Conservation (phyloP, 192 early-diverging fungal species). For the Umbelopsis isabellina region DNA sequence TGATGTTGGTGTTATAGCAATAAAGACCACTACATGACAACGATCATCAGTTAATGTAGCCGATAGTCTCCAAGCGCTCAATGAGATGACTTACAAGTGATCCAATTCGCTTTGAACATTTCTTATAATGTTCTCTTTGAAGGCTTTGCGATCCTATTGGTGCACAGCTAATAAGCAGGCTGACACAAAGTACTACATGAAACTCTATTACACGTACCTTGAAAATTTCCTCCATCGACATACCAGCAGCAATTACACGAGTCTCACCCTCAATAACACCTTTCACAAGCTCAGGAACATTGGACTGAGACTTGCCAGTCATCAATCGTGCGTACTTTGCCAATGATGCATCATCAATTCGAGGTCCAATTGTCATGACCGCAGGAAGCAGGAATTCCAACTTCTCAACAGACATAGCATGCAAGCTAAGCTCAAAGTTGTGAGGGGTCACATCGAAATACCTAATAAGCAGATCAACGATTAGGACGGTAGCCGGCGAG, state of each 20-base stretch:
- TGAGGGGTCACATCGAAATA: slow-evolving; percentile 44
- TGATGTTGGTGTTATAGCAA: slow-evolving; percentile 64
- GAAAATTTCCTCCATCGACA: slow-evolving; percentile 66
- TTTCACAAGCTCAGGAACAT: slow-evolving; percentile 44
- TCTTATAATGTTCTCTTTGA: slow-evolving; percentile 55
- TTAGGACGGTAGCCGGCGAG: background rate
- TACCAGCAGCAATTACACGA: slow-evolving; percentile 53
- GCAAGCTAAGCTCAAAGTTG: slow-evolving; percentile 48
- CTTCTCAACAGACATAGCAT: slow-evolving; percentile 56
- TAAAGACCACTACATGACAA: slow-evolving; percentile 37
- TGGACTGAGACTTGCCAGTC: slow-evolving; percentile 22
- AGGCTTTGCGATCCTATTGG: slow-evolving; percentile 38
- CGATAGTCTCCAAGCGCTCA: background rate
- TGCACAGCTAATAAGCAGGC: no score
- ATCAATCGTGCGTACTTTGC: slow-evolving; percentile 33
- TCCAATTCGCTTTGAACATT: slow-evolving; percentile 54
- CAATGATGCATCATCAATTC: slow-evolving; percentile 23
- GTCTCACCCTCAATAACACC: slow-evolving; percentile 63
- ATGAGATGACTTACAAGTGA: slow-evolving; percentile 40
- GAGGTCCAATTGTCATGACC: slow-evolving; percentile 55
- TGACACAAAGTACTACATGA: no score
- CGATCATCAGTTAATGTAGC: background rate
- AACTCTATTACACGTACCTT: slow-evolving; percentile 24
- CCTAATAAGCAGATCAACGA: background rate
- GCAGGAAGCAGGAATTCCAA: slow-evolving; percentile 53